Conservation (phyloP, 345 rosid species). For the Reutealis trisperma region DNA sequence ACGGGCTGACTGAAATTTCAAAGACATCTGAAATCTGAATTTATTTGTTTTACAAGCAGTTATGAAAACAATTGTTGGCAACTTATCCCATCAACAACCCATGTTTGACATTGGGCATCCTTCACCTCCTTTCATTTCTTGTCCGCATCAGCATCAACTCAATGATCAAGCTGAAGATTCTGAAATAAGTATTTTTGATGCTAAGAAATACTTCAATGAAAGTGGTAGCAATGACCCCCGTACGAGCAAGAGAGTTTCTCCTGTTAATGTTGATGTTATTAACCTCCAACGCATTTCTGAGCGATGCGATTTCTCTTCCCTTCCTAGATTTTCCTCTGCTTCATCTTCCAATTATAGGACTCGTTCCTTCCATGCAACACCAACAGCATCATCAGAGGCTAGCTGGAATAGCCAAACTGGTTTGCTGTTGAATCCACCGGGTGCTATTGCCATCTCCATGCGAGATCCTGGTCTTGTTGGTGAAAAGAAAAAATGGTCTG, state of each 20-base stretch:
- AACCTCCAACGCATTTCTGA: conserved; percentile 28
- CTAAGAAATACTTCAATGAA: conserved; percentile 64
- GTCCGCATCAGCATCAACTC: conserved; percentile 8
- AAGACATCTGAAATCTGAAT: background rate
- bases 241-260: conserved; percentile 39
- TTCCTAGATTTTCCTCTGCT: conserved; percentile 57
- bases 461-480: conserved; percentile 21
- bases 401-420: conserved; percentile 96
- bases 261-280: conserved; percentile 31
- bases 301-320: conserved; percentile 17
- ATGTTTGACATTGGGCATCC: conserved; percentile 4
- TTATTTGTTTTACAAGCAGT: background rate
- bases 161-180: conserved; percentile 40
- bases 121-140: conserved; percentile 14
- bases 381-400: conserved; percentile 79
- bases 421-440: conserved; percentile 59
- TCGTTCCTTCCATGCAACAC: conserved; percentile 54
- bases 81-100: conserved; percentile 5
- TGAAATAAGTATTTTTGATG: conserved; percentile 75
- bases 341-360: conserved; percentile 46
- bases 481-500: conserved; percentile 28
- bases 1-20: background rate
- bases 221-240: conserved; percentile 24
- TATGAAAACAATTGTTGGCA: conserved; percentile 12
- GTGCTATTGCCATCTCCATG: conserved; percentile 45